Evolutionary conservation across 768 basidiomycete species (phyloP).

Genomic region (Heimioporus sp.): DNA sequence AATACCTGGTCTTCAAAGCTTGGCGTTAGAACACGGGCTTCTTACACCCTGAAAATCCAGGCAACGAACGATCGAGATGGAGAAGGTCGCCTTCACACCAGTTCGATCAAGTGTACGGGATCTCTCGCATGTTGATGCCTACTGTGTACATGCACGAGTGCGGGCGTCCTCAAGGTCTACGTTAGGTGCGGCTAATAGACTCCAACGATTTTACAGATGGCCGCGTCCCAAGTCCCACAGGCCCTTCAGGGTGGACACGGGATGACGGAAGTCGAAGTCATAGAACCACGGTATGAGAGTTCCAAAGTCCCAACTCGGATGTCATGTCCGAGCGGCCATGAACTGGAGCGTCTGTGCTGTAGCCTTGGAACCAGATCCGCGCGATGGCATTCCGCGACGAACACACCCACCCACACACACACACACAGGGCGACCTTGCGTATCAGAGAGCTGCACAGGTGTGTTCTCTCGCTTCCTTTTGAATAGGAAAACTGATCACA

Average conservation of each 20-base stretch:
- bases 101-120: conserved; percentile 46
- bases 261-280: conserved; percentile 3
- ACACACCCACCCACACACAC: too few species aligned
- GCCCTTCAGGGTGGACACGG: conserved; percentile 32
- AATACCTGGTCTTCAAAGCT: conserved; percentile 33
- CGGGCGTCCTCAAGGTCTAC: conserved; percentile 6
- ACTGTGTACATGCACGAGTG: conserved; percentile 26
- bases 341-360: conserved; percentile 24
- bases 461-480: conserved; percentile 18
- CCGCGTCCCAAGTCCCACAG: conserved; percentile 9
- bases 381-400: conserved; percentile 22
- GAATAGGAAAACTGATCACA: conserved; percentile 20
- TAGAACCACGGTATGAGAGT: conserved; percentile 9
- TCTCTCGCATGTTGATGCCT: conserved; percentile 29
- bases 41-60: conserved; percentile 14
- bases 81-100: conserved; percentile 32
- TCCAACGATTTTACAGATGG: too few species aligned
- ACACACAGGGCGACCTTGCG: conserved; percentile 36
- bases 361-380: conserved; percentile 24
- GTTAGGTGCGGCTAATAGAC: not conserved
- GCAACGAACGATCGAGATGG: conserved; percentile 25
- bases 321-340: conserved; percentile 21
- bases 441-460: conserved; percentile 37
- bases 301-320: conserved; percentile 11
- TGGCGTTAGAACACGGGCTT: conserved; percentile 37